Conservation (phyloP, 805 yeast species). For the Lachancea mirantina region DNA sequence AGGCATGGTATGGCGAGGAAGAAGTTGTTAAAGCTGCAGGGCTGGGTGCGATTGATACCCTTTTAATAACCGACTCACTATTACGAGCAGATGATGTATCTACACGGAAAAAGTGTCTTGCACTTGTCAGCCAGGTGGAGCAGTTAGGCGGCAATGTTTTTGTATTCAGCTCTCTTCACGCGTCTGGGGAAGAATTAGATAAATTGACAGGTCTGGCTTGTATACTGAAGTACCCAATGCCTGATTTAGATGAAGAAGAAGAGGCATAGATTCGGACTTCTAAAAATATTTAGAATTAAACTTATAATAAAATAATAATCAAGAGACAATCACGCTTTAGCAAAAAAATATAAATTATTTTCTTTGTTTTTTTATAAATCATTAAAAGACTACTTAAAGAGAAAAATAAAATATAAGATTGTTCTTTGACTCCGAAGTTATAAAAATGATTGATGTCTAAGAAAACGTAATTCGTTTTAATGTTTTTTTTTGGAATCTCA, state of each 20-base stretch:
- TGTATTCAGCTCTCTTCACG: conserved; percentile 78
- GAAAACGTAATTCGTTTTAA: too few species aligned
- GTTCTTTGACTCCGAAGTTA: too few species aligned
- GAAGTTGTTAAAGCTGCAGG: conserved; percentile 71
- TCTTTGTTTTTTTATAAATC: too few species aligned
- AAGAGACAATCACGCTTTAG: too few species aligned
- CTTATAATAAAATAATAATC: too few species aligned
- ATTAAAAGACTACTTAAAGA: too few species aligned
- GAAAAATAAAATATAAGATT: too few species aligned
- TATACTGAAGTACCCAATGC: conserved; percentile 72
- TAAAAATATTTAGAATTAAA: too few species aligned
- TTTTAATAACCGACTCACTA: conserved; percentile 73
- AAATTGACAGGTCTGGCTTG: conserved; percentile 90
- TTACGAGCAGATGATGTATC: conserved; percentile 70
- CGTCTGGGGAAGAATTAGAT: conserved; percentile 82
- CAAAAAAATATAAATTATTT: too few species aligned
- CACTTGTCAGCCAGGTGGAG: conserved; percentile 60
- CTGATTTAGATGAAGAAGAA: conserved; percentile 62
- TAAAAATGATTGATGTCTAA: too few species aligned
- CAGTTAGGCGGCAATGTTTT: conserved; percentile 68
- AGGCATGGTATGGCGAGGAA: conserved; percentile 88
- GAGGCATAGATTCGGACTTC: too few species aligned
- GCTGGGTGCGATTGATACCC: conserved; percentile 66
- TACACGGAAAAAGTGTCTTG: conserved; percentile 61
- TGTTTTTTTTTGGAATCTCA: too few species aligned